Evolutionary conservation across 192 early-diverging fungal species (phyloP), one percentile per base, ranked within the genome.

Genomic region (Coemansia reversa): DNA sequence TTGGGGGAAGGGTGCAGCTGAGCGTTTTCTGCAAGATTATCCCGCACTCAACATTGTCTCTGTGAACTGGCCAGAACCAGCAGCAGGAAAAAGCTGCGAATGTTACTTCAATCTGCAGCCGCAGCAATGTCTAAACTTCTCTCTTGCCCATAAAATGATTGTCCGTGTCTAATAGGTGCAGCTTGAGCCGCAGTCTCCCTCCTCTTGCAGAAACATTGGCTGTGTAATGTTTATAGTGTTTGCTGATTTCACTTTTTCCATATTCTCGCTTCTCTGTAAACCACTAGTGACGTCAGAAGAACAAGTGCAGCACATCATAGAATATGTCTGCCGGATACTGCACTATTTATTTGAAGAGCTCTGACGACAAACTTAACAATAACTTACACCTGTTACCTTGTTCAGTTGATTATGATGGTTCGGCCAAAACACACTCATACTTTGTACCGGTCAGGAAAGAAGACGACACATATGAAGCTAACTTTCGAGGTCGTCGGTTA

Each of bases 401-500:
- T 39, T 33, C 66, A n/a, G 45, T 78, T 11, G 60, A 69, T 39
- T 68, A 78, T 49, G 51, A 65, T 30, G 75, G 75, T 12, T 59
- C 70, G 25, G 70, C 75, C 47, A 78, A 60, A 14, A 63, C 70
- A 11, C 35, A 54, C 0, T 55, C 69, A 14, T 79, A 79, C 29
- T 79, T 79, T 57, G 5, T 79, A 11, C 70, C 66, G 3, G 32
- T 51, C 11, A 48, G 55, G 33, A 55, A 67, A 33, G 12, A 62
- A 16, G 48, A 68, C 29, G 49, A 7, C 6, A 66, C 76, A 18
- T 65, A 60, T 39, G 63, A 66, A 27, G 66, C 76, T 1, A 48
- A 71, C 16, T 80, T 80, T 62, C 56, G 77, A 30, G 77, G 77
- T 12, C 77, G 77, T 19, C 72, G 64, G 68, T 62, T 80, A 28